Base-by-base conservation (phyloP, 2,329 filamentous ascomycete species). In the Zymoseptoria crescenta region DNA sequence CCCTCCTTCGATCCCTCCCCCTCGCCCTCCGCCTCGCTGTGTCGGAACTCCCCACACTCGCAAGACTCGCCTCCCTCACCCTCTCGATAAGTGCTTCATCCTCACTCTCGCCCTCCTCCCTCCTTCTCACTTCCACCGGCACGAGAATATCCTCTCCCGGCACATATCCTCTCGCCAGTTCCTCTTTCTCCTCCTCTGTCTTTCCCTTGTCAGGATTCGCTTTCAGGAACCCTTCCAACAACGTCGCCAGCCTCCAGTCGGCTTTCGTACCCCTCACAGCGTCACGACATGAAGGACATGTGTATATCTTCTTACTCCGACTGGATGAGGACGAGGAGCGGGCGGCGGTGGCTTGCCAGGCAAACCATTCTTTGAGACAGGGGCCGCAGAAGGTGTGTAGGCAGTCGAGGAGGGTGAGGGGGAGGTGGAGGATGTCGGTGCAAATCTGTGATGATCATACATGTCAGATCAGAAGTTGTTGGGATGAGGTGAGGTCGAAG, bases 321-420 rank as follows among this genome's bases (percentile, higher is more conserved):
- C 28, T 59, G 29, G 52, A 61, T 41, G 56, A 59, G 54, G 30
- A 45, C 69, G 65, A 80, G 70, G 56, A 75, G 59, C 74, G 76
- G 50, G 81, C 82, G 13, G 80, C 79, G 29, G 80, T 78, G 45
- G 86, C 86, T 73, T 96, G 91, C 74, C 86, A 94, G 63, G 80
- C 79, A 73, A 97, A 99, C 94, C 94, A 99, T 78, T 96, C 91
- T 74, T 96, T 96, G 60, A 97, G 75, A 72, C 94, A 99, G 48
- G 89, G 88, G 64, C 92, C 94, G 78, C 94, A 99, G 75, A 95
- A 99, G 52, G 93, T 96, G 60, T 73, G 72, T 28, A 74, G 65
- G 61, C 73, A 73, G 65, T 75, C 72, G 64, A 74, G 72, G 50
- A 74, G 66, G 20, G 73, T 74, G 52, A 75, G 65, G 27, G 74